Conservation (phyloP, 2,329 filamentous ascomycete species). For the Aspergillus pseudotamarii region DNA sequence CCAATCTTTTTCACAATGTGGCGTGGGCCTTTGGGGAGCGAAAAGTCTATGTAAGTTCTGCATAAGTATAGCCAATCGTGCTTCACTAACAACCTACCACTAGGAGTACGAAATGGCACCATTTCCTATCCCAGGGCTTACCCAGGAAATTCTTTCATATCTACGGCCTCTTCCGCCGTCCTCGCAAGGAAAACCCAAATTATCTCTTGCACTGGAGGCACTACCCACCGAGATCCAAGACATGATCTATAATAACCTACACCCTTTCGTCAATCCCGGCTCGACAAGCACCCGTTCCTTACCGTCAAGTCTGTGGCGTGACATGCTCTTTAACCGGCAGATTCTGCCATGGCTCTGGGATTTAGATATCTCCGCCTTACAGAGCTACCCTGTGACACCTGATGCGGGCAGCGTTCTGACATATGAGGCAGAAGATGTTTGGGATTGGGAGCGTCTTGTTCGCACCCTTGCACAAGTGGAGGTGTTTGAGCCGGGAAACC, state of each 20-base stretch:
- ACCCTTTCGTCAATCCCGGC: background rate
- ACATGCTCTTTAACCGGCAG: background rate
- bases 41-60: background rate
- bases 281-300: background rate
- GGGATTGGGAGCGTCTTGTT: conserved; percentile 6
- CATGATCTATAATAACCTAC: background rate
- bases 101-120: conserved; percentile 1
- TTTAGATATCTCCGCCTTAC: background rate
- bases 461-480: background rate
- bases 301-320: background rate
- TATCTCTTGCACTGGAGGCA: background rate
- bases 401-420: background rate
- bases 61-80: background rate
- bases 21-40: background rate
- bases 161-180: background rate
- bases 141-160: background rate
- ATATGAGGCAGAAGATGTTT: conserved; percentile 1
- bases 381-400: background rate
- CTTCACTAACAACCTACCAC: background rate
- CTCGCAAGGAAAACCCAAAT: background rate
- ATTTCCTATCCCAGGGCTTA: background rate
- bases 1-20: background rate
- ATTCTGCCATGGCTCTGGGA: background rate
- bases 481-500: background rate
- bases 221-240: background rate